These are phyloP conservation scores for Pseudozyma flocculosa DNA, from an alignment of 1,284 basidiomycete genomes.

Conservation along the genomic window DNA sequence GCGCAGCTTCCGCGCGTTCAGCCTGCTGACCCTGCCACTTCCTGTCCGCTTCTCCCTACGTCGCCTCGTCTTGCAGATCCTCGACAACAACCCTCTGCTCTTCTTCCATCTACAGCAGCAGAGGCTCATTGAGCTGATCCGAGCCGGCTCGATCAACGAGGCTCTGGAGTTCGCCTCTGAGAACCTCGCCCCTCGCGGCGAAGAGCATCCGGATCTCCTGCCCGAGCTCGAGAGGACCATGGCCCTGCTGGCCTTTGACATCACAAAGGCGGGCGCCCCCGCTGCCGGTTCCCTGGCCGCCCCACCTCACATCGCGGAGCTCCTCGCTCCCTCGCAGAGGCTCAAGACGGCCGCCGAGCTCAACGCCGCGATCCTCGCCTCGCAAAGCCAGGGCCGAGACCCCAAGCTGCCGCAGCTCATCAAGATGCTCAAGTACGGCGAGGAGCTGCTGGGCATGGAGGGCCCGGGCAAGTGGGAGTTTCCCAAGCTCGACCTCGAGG, in stretches of 20 bases:
- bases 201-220: conserved; percentile 90
- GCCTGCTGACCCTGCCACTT: too few species aligned
- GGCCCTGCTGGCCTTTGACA: conserved; percentile 87
- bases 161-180: conserved; percentile 88
- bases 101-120: conserved; percentile 94
- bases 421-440: conserved; percentile 84
- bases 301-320: conserved; percentile 70
- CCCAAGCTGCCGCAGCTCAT: conserved; percentile 85
- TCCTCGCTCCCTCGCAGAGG: conserved; percentile 81
- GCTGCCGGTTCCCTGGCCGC: conserved; percentile 34
- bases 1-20: too few species aligned
- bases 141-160: conserved; percentile 73
- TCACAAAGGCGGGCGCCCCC: conserved; percentile 18
- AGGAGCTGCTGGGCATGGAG: conserved; percentile 71
- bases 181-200: conserved; percentile 89
- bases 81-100: conserved; percentile 84
- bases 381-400: conserved; percentile 84
- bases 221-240: conserved; percentile 90
- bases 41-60: too few species aligned
- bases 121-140: conserved; percentile 90
- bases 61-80: too few species aligned
- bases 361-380: conserved; percentile 90
- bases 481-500: conserved; percentile 40
- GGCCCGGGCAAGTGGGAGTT: conserved; percentile 49
- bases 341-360: conserved; percentile 86